These are phyloP conservation scores for Cadophora luteo-olivacea DNA, from an alignment of 2,329 filamentous ascomycete genomes.

Conservation along the genomic window DNA sequence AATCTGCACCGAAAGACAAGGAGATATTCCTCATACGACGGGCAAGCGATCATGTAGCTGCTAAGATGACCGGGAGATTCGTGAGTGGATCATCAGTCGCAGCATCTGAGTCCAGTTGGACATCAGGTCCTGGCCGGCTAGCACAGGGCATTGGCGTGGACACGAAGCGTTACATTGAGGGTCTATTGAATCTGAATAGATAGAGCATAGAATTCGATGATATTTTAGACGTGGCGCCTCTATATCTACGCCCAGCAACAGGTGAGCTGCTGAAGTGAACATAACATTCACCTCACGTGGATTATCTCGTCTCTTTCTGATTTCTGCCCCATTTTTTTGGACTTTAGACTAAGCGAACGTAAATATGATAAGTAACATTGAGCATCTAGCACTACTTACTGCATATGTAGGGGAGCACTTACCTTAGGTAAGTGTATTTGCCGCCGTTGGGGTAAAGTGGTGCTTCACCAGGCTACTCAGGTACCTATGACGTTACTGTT, in stretches of 20 bases:
- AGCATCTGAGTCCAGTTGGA: conserved; percentile 52
- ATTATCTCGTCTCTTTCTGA: background rate
- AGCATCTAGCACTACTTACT: too few species aligned
- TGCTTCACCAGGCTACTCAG: background rate
- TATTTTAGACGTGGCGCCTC: background rate
- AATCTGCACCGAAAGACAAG: conserved; percentile 48
- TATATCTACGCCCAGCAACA: background rate
- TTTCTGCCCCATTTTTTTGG: background rate
- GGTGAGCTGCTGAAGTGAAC: background rate
- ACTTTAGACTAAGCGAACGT: background rate
- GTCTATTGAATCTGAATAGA: conserved; percentile 64
- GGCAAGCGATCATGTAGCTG: conserved; percentile 58
- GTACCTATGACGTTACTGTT: conserved; percentile 14
- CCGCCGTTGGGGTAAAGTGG: background rate
- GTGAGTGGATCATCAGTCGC: conserved; percentile 32
- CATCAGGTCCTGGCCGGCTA: conserved; percentile 64
- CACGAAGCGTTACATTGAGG: conserved; percentile 77
- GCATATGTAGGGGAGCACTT: too few species aligned
- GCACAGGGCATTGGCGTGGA: conserved; percentile 79
- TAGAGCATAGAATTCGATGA: conserved; percentile 20
- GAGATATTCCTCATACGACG: conserved; percentile 68
- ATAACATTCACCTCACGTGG: background rate
- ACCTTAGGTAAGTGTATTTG: background rate
- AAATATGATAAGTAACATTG: background rate
- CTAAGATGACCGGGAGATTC: conserved; percentile 30